Conservation (phyloP, 768 basidiomycete genomes). For the Leccinum pellstonianum region DNA sequence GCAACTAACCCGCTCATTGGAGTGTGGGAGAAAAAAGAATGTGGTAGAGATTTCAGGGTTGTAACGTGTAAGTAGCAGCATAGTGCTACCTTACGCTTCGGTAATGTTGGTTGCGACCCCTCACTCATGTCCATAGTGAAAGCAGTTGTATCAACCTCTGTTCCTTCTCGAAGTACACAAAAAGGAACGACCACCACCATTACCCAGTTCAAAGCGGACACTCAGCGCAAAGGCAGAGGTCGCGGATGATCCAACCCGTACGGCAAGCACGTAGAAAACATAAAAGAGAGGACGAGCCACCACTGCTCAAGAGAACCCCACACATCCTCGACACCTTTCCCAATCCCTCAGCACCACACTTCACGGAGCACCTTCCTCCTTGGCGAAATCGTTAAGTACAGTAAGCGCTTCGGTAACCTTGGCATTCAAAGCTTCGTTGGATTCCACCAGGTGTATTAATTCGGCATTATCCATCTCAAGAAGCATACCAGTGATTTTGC, state of each 20-base stretch:
- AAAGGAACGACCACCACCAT: conserved; percentile 53
- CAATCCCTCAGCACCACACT: neutral
- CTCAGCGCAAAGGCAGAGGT: conserved; percentile 40
- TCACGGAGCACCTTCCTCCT: conserved; percentile 32
- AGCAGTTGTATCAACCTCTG: conserved; percentile 59
- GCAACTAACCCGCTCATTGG: conserved; percentile 30
- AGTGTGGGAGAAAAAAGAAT: neutral
- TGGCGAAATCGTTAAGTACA: conserved; percentile 83
- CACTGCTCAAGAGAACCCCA: conserved; percentile 37
- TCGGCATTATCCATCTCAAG: conserved; percentile 98
- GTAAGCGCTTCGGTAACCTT: conserved; percentile 92
- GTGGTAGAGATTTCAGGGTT: neutral
- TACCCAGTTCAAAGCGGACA: conserved; percentile 39
- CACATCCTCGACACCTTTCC: conserved; percentile 12
- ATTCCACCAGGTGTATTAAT: conserved; percentile 84
- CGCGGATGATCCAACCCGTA: conserved; percentile 36
- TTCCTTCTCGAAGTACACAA: conserved; percentile 53
- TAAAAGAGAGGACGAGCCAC: conserved; percentile 49
- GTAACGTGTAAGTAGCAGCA: too few species aligned
- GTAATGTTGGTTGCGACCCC: neutral
- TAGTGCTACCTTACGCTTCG: neutral
- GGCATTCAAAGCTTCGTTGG: conserved; percentile 74
- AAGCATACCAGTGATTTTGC: conserved; percentile 98
- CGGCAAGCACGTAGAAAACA: conserved; percentile 38
- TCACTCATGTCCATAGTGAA: conserved; percentile 31